phyloP scores from a whole-genome alignment of 164 flowering plant species.

The Cinnamomum micranthum region DNA sequence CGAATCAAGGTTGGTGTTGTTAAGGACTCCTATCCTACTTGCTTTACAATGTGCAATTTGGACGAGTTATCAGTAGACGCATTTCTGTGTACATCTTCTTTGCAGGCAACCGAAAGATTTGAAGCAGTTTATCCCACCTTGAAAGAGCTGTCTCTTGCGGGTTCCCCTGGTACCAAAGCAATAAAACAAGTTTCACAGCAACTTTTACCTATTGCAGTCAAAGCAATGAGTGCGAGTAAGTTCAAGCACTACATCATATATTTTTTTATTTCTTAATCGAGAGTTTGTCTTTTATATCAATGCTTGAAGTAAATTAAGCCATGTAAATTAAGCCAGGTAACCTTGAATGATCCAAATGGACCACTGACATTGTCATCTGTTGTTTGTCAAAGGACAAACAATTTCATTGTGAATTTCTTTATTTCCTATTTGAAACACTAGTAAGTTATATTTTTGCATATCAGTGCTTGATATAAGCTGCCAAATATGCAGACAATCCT shows the following conservation, averaged over 20 bases:
- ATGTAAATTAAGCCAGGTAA: too few species aligned
- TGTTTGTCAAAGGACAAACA: too few species aligned
- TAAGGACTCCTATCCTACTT: conserved; percentile 4
- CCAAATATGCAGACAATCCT: conserved; percentile 41
- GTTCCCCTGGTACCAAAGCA: conserved; percentile 78
- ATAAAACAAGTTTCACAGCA: conserved; percentile 79
- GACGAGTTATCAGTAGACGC: background rate
- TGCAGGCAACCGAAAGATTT: conserved; percentile 92
- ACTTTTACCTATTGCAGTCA: conserved; percentile 39
- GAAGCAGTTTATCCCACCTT: conserved; percentile 74
- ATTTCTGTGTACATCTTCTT: conserved; percentile 3
- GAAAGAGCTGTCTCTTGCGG: conserved; percentile 84
- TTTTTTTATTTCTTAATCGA: too few species aligned
- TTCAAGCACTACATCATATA: background rate
- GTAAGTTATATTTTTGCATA: background rate
- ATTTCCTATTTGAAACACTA: background rate
- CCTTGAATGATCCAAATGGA: too few species aligned
- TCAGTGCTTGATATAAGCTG: conserved; percentile 6
- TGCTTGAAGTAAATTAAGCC: too few species aligned
- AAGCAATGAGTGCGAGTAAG: conserved; percentile 68
- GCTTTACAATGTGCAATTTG: background rate
- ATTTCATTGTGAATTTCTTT: background rate
- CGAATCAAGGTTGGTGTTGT: conserved; percentile 60
- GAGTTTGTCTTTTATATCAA: too few species aligned
- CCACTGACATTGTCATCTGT: too few species aligned